Evolutionary conservation across 148 eudicot species (phyloP), one percentile per base, ranked within the genome.

Genomic region (Vaccinium macrocarpon): DNA sequence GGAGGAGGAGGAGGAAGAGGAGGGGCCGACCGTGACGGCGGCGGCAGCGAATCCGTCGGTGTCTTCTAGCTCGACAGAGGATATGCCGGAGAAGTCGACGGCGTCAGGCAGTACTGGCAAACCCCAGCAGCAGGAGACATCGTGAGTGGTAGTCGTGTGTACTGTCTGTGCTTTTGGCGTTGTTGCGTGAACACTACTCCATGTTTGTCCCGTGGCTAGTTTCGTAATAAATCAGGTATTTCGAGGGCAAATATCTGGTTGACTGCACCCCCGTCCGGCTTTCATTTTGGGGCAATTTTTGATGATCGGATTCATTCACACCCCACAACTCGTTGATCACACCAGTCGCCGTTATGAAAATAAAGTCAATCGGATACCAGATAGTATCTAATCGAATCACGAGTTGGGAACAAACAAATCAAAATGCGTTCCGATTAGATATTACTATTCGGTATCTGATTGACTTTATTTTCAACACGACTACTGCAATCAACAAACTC

Each of bases 31-130:
- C 1, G 49, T 42, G 19, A 2, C 80, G 49, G 42, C 87, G 52
- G 57, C 85, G 72, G 76, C 83, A 0, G 76, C 87, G 72, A 86
- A 83, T 42, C 91, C 81, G 18, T 85, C 91, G 21, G 86, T 82
- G 0, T 93, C 94, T 0, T 92, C 98, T 4, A 91, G 93, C 88
- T 93, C 97, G 11, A 90, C 95, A 6, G 98, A 93, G 42, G 95
- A 95, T 88, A 88, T 8, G 81, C 78, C 83, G 48, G 92, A 93
- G 82, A 86, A 87, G 71, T 83, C 88, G 42, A 83, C 81, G 13
- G 84, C 85, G 50, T 56, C 93, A 46, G 88, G 83, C 79, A 59
- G 70, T 83, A 68, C 46, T 79, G n/a, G 64, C 78, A 49, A 80
- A 68, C 70, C 90, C 14, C 71, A 64, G 18, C 76, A 85, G 80